phyloP scores from a whole-genome alignment of 1,139 yeast genomes.

The Yamadazyma diospyri region DNA sequence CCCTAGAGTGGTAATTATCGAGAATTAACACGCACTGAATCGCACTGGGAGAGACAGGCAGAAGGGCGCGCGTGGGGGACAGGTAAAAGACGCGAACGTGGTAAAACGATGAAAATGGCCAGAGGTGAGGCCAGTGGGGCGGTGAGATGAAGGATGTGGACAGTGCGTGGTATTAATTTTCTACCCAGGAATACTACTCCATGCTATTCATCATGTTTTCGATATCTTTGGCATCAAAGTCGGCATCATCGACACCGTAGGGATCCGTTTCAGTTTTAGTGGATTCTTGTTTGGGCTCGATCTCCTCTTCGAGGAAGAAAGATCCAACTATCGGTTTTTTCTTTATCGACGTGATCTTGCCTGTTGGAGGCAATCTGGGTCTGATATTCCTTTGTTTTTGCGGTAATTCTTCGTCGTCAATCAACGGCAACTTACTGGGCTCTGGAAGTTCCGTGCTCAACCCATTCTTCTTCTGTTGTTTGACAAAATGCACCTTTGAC shows the following conservation, averaged over 20 bases:
- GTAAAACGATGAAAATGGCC: too few relatives aligned
- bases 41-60: too few relatives aligned
- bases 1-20: neutral
- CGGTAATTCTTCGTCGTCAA: conserved; percentile 82
- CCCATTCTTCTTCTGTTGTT: conserved; percentile 53
- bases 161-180: too few relatives aligned
- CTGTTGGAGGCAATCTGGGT: conserved; percentile 90
- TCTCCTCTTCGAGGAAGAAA: conserved; percentile 37
- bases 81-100: too few relatives aligned
- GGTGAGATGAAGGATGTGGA: too few relatives aligned
- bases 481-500: conserved; percentile 45
- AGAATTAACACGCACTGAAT: neutral
- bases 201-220: conserved; percentile 16
- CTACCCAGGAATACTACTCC: too few relatives aligned
- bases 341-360: conserved; percentile 72
- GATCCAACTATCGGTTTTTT: conserved; percentile 56
- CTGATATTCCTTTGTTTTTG: conserved; percentile 75
- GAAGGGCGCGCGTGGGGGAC: too few relatives aligned
- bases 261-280: conserved; percentile 8
- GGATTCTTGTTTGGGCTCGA: conserved; percentile 3
- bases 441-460: conserved; percentile 45
- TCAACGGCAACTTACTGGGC: conserved; percentile 40
- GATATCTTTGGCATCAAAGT: conserved; percentile 16
- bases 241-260: conserved; percentile 7
- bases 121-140: too few relatives aligned